These are phyloP conservation scores for Plasmodium inui DNA, from an alignment of 169 alveolate genomes.

Conservation along the genomic window DNA sequence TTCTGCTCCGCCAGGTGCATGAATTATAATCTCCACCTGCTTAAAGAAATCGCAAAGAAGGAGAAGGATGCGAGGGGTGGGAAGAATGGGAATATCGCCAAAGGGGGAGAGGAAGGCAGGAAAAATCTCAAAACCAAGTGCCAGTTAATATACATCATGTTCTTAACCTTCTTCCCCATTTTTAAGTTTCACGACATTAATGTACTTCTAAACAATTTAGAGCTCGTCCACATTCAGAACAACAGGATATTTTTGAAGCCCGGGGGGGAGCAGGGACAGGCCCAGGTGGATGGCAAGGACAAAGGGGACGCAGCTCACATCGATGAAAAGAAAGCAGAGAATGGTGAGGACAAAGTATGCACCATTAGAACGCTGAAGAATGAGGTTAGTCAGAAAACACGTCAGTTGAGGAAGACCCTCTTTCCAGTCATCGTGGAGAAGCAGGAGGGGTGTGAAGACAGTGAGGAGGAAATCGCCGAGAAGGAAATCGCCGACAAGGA, in stretches of 20 bases:
- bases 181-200: slow-evolving; percentile 53
- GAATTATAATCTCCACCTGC: slow-evolving; percentile 38
- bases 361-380: background rate
- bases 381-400: background rate
- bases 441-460: background rate
- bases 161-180: slow-evolving; percentile 64
- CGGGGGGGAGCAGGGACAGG: background rate
- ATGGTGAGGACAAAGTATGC: background rate
- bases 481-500: background rate
- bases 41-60: slow-evolving; percentile 16
- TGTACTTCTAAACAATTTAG: slow-evolving; percentile 30
- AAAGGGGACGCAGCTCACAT: background rate
- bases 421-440: background rate
- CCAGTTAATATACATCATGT: slow-evolving; percentile 59
- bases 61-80: background rate
- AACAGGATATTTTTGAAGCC: background rate
- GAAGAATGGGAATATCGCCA: background rate
- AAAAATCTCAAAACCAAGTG: slow-evolving; percentile 20
- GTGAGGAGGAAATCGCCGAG: background rate
- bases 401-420: background rate
- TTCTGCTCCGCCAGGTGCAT: slow-evolving; percentile 69
- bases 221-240: background rate
- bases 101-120: background rate
- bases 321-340: background rate
- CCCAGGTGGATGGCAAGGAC: background rate